Conservation (phyloP, 2,329 filamentous ascomycete species). For the Apiospora phragmitis region DNA sequence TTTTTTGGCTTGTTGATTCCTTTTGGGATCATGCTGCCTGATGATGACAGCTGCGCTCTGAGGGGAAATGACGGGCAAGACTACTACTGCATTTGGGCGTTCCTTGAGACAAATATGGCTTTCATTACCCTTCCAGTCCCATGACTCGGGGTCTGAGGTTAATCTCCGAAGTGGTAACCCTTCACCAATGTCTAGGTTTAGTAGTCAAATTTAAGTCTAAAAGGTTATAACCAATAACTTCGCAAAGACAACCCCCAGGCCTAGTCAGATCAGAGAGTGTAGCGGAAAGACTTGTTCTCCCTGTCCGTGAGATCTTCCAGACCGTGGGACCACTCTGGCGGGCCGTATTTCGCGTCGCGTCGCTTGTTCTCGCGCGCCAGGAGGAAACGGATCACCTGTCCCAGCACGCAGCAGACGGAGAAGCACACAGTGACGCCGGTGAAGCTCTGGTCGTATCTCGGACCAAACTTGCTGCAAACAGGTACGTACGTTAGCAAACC, state of each 20-base stretch:
- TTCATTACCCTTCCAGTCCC: not conserved
- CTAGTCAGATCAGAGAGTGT: not conserved
- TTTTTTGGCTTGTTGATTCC: not conserved
- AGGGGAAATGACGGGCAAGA: not conserved
- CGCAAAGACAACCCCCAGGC: not conserved
- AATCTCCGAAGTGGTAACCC: not conserved
- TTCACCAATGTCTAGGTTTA: not conserved
- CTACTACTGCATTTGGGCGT: not conserved
- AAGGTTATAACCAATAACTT: not conserved
- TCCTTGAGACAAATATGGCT: not conserved
- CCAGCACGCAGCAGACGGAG: conserved; percentile 6
- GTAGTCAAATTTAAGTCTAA: not conserved
- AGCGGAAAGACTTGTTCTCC: conserved; percentile 10
- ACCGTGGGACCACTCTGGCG: conserved; percentile 9
- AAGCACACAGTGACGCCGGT: conserved; percentile 10
- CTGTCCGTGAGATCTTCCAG: conserved; percentile 8
- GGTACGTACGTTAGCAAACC: not conserved
- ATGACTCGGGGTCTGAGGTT: not conserved
- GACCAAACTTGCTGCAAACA: conserved; percentile 10
- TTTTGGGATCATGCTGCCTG: not conserved
- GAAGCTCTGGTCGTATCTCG: conserved; percentile 9
- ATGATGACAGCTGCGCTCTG: not conserved
- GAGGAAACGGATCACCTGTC: not conserved
- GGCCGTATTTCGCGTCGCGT: conserved; percentile 4
- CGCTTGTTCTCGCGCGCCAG: conserved; percentile 11